A percentile compares a stretch with the other conserved stretches of the same genome.
phyloP scores from a whole-genome alignment of 192 early-diverging fungal genomes.

The Coemansia sp. region DNA sequence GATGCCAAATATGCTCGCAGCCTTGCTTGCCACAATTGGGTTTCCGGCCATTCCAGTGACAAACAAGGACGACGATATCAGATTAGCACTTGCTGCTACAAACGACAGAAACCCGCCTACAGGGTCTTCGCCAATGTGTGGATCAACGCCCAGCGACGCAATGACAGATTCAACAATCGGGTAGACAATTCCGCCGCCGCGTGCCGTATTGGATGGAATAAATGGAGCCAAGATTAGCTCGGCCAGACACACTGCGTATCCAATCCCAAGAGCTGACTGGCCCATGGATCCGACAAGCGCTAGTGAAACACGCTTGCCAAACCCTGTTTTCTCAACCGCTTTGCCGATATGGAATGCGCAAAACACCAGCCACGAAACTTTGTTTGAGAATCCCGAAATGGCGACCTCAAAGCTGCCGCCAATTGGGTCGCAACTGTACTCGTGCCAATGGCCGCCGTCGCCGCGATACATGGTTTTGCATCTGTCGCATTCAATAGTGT shows the following conservation, averaged over 20 bases:
- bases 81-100: constrained; percentile 66
- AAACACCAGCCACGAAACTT: constrained; percentile 70
- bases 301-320: constrained; percentile 67
- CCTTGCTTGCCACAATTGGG: constrained; percentile 65
- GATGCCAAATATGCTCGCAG: constrained; percentile 61
- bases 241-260: constrained; percentile 56
- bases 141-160: constrained; percentile 53
- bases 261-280: constrained; percentile 56
- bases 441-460: constrained; percentile 32
- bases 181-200: constrained; percentile 75
- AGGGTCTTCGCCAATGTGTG: constrained; percentile 23
- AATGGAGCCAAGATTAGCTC: constrained; percentile 68
- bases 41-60: constrained; percentile 76
- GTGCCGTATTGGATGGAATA: constrained; percentile 71
- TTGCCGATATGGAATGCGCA: constrained; percentile 74
- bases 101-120: constrained; percentile 64
- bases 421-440: constrained; percentile 60
- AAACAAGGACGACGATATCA: constrained; percentile 71
- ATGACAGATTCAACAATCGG: constrained; percentile 72
- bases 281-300: constrained; percentile 58
- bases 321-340: constrained; percentile 61
- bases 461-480: constrained; percentile 47
- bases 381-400: constrained; percentile 63
- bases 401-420: constrained; percentile 63
- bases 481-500: constrained; percentile 55